phyloP scores from a whole-genome alignment of 2,329 filamentous ascomycete species.

The Sordariomycetes sp. region DNA sequence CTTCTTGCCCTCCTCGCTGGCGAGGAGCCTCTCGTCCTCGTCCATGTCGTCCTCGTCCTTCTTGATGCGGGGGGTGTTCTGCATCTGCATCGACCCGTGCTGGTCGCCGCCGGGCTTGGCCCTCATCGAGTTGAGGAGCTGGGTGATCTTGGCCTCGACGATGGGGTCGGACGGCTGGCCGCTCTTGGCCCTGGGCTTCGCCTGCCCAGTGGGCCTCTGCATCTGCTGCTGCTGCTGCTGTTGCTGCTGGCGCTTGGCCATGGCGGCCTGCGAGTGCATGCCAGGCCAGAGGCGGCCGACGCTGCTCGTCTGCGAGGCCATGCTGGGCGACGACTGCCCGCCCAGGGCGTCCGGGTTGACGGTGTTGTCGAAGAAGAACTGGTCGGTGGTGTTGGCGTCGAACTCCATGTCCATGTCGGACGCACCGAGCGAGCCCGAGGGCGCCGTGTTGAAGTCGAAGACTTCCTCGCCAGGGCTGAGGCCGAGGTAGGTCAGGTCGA shows the following conservation, averaged over 20 bases:
- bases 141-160: conserved; percentile 87
- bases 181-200: conserved; percentile 36
- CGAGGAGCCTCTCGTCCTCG: conserved; percentile 84
- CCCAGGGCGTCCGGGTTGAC: conserved; percentile 66
- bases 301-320: conserved; percentile 32
- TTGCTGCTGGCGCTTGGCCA: conserved; percentile 61
- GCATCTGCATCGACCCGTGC: conserved; percentile 31
- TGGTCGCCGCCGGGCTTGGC: conserved; percentile 49
- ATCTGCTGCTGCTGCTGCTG: conserved; percentile 38
- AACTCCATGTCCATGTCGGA: conserved; percentile 57
- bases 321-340: conserved; percentile 37
- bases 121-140: conserved; percentile 86
- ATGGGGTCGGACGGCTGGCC: conserved; percentile 52
- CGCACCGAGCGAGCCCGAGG: conserved; percentile 47
- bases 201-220: conserved; percentile 35
- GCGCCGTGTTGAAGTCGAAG: conserved; percentile 63
- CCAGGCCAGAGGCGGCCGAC: conserved; percentile 74
- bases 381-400: conserved; percentile 34
- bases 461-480: conserved; percentile 52
- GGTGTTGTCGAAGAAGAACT: conserved; percentile 53
- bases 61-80: conserved; percentile 62
- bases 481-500: conserved; percentile 38
- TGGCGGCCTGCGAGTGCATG: conserved; percentile 82
- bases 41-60: conserved; percentile 99
- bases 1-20: conserved; percentile 98